Base-by-base conservation (phyloP, 441 rosid genomes). In the Populus hybrid region DNA sequence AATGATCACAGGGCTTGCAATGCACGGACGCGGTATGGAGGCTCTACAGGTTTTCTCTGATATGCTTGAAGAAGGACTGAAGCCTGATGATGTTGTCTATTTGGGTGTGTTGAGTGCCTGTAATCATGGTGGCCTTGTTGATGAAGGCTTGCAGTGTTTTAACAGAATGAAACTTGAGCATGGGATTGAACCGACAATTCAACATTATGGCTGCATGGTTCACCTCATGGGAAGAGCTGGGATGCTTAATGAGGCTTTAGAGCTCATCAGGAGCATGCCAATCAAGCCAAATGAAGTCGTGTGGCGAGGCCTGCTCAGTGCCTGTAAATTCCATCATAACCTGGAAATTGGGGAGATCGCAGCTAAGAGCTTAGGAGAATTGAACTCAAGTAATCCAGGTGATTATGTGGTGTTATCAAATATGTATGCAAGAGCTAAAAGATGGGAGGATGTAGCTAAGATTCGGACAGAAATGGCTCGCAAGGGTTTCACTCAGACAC, bases 131-230 rank as follows among this genome's bases (percentile, higher is more conserved):
- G 92, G 92, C 64, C 82, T 88, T 76, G 91, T 93, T 34, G 84
- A 87, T 53, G 91, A 90, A 69, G 95, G 94, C 23, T 74, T 85
- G 67, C 84, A 85, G 28, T 83, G 78, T 86, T 91, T 84, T 81
- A 71, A 53, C 14, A 83, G 86, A 36, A 91, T 91, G 98, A 78
- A 70, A 23, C 70, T 74, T 38, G 85, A 91, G 78, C 85, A 81
- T 81, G 83, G 86, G 16, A 79, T 90, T 34, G 77, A 77, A 19
- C 96, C 96, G 67, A 84, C 88, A 24, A 86, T 91, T 50, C 91
- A 91, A 80, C 96, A 91, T 67, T 91, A 91, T 42, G 93, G 93
- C 21, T 93, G 96, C 77, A 76, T 93, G 75, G 94, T 93, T 74
- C 94, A 91, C 82, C 85, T 89, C 61, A 84, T 92, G 59, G 85